Evolutionary conservation across 495 filamentous ascomycete genomes (phyloP).

Genomic region (Oleoguttula mirabilis): DNA sequence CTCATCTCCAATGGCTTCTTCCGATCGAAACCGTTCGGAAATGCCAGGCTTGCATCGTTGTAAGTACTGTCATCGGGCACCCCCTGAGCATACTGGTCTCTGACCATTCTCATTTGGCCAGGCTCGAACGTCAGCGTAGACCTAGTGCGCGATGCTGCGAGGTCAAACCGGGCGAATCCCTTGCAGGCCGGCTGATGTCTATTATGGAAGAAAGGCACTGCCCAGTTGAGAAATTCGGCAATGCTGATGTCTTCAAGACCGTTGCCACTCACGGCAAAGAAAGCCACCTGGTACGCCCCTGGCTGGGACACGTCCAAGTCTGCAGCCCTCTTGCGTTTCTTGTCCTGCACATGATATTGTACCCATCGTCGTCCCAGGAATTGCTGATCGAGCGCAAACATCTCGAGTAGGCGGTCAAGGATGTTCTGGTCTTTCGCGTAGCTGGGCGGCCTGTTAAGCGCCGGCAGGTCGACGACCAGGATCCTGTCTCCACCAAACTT

Average conservation of each 20-base stretch:
- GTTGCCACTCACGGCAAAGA: slow-evolving; percentile 11
- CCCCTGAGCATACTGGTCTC: slow-evolving; percentile 11
- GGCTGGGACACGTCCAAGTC: slow-evolving; percentile 21
- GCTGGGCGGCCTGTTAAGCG: not conserved
- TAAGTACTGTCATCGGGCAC: slow-evolving; percentile 22
- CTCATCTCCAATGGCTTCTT: slow-evolving; percentile 3
- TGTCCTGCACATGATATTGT: slow-evolving; percentile 17
- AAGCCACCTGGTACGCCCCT: not conserved
- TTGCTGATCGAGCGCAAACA: slow-evolving; percentile 13
- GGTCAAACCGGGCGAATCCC: slow-evolving; percentile 27
- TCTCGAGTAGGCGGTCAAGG: not conserved
- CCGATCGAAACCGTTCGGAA: not conserved
- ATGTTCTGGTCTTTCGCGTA: not conserved
- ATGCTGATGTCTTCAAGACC: not conserved
- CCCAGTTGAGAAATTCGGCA: slow-evolving; percentile 20
- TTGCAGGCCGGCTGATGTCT: slow-evolving; percentile 24
- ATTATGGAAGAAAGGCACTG: slow-evolving; percentile 25
- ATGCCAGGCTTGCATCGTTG: slow-evolving; percentile 20
- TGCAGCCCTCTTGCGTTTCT: slow-evolving; percentile 21
- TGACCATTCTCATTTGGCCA: slow-evolving; percentile 17
- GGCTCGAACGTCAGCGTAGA: slow-evolving; percentile 22
- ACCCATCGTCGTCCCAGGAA: slow-evolving; percentile 29
- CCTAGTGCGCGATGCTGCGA: slow-evolving; percentile 22
- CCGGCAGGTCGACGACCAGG: slow-evolving; percentile 5
- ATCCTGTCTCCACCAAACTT: slow-evolving; percentile 6